These are phyloP conservation scores for Fraxinus xanthoxyloides DNA, from an alignment of 305 asterid genomes.

Conservation along the genomic window DNA sequence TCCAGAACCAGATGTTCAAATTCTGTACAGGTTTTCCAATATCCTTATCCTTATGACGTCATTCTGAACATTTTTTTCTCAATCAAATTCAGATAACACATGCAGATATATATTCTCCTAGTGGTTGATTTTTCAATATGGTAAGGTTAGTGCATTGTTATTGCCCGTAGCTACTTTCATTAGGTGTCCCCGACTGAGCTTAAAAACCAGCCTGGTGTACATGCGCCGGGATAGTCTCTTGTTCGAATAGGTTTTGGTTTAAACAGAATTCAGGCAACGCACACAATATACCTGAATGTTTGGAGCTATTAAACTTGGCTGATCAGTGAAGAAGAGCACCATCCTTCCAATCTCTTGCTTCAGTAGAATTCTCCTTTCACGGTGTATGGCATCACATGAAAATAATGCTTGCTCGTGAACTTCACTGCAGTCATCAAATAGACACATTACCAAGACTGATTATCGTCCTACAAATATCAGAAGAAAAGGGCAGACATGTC, in stretches of 20 bases:
- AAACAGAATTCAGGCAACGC: not conserved
- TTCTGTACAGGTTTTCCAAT: not conserved
- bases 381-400: conserved; percentile 89
- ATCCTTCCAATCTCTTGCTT: conserved; percentile 99
- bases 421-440: conserved; percentile 63
- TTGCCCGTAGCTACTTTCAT: too few species aligned
- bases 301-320: conserved; percentile 98
- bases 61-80: not conserved
- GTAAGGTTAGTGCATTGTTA: not conserved
- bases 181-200: too few species aligned
- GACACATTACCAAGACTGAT: conserved; percentile 22
- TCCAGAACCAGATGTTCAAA: conserved; percentile 15
- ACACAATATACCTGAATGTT: conserved; percentile 75
- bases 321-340: conserved; percentile 96
- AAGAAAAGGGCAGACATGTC: not conserved
- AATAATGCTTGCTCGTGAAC: conserved; percentile 90
- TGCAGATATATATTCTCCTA: conserved; percentile 2
- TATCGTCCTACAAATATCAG: conserved; percentile 21
- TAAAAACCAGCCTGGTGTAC: too few species aligned
- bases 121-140: not conserved
- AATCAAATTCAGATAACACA: conserved; percentile 11
- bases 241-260: not conserved
- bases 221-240: not conserved
- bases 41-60: conserved; percentile 10
- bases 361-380: conserved; percentile 81